These are phyloP conservation scores for Ustilago vetiveriae DNA, from an alignment of 1,284 basidiomycete species.

Conservation along the genomic window DNA sequence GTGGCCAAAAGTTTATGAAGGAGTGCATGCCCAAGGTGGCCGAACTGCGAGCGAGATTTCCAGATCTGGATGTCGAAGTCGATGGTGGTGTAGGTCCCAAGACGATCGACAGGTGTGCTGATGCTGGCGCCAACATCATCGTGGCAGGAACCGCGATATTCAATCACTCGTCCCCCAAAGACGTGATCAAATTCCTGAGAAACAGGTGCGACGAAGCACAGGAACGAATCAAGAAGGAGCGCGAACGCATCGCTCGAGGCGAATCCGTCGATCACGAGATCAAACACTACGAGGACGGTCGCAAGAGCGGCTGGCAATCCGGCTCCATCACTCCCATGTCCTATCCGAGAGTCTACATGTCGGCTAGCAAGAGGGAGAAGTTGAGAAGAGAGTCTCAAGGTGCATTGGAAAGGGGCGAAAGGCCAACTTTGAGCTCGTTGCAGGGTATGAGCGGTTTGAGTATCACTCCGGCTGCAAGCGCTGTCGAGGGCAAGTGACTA, in stretches of 20 bases:
- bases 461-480: slow-evolving; percentile 27
- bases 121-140: slow-evolving; percentile 89
- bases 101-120: slow-evolving; percentile 87
- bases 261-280: slow-evolving; percentile 46
- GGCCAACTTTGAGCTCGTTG: slow-evolving; percentile 19
- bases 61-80: slow-evolving; percentile 88
- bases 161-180: slow-evolving; percentile 78
- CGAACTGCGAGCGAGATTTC: slow-evolving; percentile 90
- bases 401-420: slow-evolving; percentile 38
- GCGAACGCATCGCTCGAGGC: slow-evolving; percentile 56
- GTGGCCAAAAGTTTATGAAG: slow-evolving; percentile 96
- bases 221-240: slow-evolving; percentile 59
- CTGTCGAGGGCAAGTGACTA: slow-evolving; percentile 41
- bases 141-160: slow-evolving; percentile 98
- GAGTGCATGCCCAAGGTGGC: slow-evolving; percentile 88
- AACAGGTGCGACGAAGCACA: slow-evolving; percentile 62
- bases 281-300: slow-evolving; percentile 52
- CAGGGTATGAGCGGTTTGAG: slow-evolving; percentile 32
- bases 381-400: slow-evolving; percentile 44
- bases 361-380: slow-evolving; percentile 39
- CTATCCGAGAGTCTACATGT: slow-evolving; percentile 54
- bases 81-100: slow-evolving; percentile 95
- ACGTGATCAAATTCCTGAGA: slow-evolving; percentile 61
- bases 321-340: slow-evolving; percentile 47
- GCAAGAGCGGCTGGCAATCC: slow-evolving; percentile 26